Percentiles rank a stretch among this genome's conserved stretches.
These are phyloP conservation scores for Aspergillaceae sp. DNA, from an alignment of 2,329 filamentous ascomycete genomes.

Conservation along the genomic window DNA sequence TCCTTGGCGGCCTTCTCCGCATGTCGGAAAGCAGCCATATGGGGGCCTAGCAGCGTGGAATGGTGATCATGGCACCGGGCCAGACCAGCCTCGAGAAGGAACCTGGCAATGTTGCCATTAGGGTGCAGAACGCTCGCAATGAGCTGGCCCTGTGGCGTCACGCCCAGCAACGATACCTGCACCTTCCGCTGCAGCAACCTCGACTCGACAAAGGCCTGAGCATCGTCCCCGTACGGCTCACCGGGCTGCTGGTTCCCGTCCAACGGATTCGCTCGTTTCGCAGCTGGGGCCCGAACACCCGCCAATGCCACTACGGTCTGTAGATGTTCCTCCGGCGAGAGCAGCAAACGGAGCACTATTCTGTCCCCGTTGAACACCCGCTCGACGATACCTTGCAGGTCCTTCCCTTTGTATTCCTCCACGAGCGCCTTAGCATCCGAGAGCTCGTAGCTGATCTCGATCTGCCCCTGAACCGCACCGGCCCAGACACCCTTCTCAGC, in stretches of 20 bases:
- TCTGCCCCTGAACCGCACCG: conserved; percentile 51
- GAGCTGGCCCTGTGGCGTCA: conserved; percentile 85
- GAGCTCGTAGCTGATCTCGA: conserved; percentile 75
- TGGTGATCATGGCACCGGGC: conserved; percentile 94
- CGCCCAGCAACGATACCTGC: conserved; percentile 71
- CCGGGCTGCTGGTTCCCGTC: conserved; percentile 74
- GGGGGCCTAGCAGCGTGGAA: conserved; percentile 77
- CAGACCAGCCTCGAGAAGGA: conserved; percentile 78
- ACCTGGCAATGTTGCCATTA: conserved; percentile 83
- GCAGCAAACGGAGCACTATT: conserved; percentile 70
- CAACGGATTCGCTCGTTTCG: conserved; percentile 69
- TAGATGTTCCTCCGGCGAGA: conserved; percentile 74
- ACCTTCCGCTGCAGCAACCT: conserved; percentile 80
- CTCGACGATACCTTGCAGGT: conserved; percentile 79
- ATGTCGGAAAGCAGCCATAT: conserved; percentile 76
- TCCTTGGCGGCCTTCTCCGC: conserved; percentile 81
- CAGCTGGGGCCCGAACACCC: conserved; percentile 81
- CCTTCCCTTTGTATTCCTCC: conserved; percentile 75
- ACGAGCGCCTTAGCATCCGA: conserved; percentile 66
- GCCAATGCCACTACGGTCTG: conserved; percentile 85
- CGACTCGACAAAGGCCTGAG: conserved; percentile 76
- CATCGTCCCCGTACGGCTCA: conserved; percentile 84
- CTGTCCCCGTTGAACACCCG: conserved; percentile 86
- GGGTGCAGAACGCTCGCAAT: conserved; percentile 82
- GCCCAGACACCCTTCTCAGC: conserved; percentile 78